Percentiles rank a stretch among this genome's conserved stretches.
These are phyloP conservation scores for Clitoria ternatea DNA, from an alignment of 306 rosid species.

Conservation along the genomic window DNA sequence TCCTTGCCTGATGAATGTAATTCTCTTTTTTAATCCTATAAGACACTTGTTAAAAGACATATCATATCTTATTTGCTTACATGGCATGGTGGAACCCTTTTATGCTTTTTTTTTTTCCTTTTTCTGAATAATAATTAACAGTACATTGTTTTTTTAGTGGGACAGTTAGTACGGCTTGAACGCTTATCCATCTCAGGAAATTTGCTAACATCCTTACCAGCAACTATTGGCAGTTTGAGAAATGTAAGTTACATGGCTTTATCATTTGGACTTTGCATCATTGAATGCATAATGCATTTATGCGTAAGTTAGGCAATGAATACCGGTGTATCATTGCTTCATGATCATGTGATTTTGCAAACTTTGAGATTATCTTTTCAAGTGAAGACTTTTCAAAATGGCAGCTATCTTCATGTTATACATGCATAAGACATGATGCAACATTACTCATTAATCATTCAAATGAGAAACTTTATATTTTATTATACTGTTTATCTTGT, in stretches of 20 bases:
- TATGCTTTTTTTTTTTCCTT: background rate
- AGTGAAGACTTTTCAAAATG: background rate
- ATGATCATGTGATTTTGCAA: slow-evolving; percentile 9
- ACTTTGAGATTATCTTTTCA: background rate
- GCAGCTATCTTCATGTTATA: background rate
- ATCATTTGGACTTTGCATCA: slow-evolving; percentile 1
- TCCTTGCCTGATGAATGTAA: slow-evolving; percentile 98
- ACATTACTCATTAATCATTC: background rate
- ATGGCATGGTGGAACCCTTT: background rate
- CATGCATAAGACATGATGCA: background rate
- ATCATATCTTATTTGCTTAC: slow-evolving; percentile 16
- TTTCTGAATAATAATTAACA: slow-evolving; percentile 22
- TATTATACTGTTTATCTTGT: background rate
- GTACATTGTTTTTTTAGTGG: slow-evolving; percentile 54
- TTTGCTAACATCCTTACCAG: slow-evolving; percentile 59
- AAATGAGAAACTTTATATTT: background rate
- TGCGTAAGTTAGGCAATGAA: background rate
- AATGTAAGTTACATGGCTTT: slow-evolving; percentile 51
- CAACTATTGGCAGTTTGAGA: slow-evolving; percentile 92
- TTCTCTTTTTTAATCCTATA: slow-evolving; percentile 49
- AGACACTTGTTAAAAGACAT: background rate
- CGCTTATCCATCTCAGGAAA: slow-evolving; percentile 75
- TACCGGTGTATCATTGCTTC: background rate
- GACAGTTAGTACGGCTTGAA: slow-evolving; percentile 91
- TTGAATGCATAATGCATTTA: slow-evolving; percentile 8